Conservation (phyloP, 768 basidiomycete species). For the Lentinula aciculospora region DNA sequence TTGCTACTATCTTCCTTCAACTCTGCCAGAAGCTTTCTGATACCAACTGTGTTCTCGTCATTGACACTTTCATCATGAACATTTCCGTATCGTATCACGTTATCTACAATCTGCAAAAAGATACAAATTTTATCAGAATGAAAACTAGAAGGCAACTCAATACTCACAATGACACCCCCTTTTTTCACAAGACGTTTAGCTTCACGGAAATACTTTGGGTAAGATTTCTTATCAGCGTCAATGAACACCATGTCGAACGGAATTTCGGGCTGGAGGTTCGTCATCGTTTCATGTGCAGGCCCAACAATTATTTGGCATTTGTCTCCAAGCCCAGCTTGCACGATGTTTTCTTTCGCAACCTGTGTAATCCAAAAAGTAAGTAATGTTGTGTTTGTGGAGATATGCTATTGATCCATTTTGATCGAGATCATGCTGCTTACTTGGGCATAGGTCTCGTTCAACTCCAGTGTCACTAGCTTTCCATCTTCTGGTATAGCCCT, state of each 20-base stretch:
- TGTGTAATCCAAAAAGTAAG: slow-evolving; percentile 14
- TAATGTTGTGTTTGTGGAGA: neutral
- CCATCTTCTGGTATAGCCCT: slow-evolving; percentile 44
- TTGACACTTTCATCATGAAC: slow-evolving; percentile 34
- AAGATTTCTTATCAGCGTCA: slow-evolving; percentile 62
- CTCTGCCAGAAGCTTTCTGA: slow-evolving; percentile 36
- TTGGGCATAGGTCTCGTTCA: slow-evolving; percentile 38
- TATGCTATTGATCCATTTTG: neutral
- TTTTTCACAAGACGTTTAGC: slow-evolving; percentile 53
- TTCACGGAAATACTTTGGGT: slow-evolving; percentile 50
- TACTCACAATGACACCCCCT: slow-evolving; percentile 58
- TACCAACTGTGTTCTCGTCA: slow-evolving; percentile 35
- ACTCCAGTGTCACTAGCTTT: slow-evolving; percentile 41
- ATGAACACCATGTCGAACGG: slow-evolving; percentile 68
- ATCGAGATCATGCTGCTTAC: slow-evolving; percentile 16
- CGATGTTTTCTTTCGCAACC: slow-evolving; percentile 57
- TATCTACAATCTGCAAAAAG: slow-evolving; percentile 48
- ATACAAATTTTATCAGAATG: neutral
- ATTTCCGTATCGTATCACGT: slow-evolving; percentile 46
- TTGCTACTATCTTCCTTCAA: slow-evolving; percentile 36
- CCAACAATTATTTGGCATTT: slow-evolving; percentile 49
- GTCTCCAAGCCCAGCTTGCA: slow-evolving; percentile 41
- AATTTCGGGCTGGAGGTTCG: slow-evolving; percentile 35
- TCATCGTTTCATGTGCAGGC: slow-evolving; percentile 44
- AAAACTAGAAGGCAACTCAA: too few species aligned